Evolutionary conservation across 768 basidiomycete species (phyloP).

Genomic region (Suillus tomentosus): DNA sequence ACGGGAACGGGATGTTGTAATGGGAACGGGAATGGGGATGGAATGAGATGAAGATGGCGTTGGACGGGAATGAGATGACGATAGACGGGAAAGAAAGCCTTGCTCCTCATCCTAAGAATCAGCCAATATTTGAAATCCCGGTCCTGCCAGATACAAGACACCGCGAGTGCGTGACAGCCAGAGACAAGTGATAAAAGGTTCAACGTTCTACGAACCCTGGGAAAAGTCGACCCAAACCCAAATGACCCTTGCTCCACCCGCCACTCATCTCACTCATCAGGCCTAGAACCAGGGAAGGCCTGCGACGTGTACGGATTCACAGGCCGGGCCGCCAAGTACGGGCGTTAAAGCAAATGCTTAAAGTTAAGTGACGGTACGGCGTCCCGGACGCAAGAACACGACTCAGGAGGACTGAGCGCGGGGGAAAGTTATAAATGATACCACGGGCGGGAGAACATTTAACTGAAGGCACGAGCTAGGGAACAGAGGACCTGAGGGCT

Average conservation of each 20-base stretch:
- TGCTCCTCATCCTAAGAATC: neutral
- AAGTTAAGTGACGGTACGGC: neutral
- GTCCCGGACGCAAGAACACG: neutral
- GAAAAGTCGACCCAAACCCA: neutral
- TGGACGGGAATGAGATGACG: neutral
- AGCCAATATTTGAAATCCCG: neutral
- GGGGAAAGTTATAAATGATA: neutral
- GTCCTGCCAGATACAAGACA: neutral
- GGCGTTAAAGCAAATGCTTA: neutral
- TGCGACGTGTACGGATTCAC: neutral
- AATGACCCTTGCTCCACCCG: neutral
- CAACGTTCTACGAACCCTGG: neutral
- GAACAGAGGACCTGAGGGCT: neutral
- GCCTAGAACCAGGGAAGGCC: neutral
- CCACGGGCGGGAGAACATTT: neutral
- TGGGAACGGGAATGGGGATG: too few species aligned
- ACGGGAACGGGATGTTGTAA: too few species aligned
- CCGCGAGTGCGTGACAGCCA: neutral
- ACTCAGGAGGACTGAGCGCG: neutral
- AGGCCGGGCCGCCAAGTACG: neutral
- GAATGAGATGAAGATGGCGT: neutral
- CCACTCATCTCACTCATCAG: neutral
- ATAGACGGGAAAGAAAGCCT: neutral
- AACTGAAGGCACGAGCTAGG: too few species aligned
- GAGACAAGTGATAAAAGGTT: neutral